A percentile compares a stretch with the other conserved stretches of the same genome.
Evolutionary conservation across 257 asterid species (phyloP).

Genomic region (Linaria vulgaris): DNA sequence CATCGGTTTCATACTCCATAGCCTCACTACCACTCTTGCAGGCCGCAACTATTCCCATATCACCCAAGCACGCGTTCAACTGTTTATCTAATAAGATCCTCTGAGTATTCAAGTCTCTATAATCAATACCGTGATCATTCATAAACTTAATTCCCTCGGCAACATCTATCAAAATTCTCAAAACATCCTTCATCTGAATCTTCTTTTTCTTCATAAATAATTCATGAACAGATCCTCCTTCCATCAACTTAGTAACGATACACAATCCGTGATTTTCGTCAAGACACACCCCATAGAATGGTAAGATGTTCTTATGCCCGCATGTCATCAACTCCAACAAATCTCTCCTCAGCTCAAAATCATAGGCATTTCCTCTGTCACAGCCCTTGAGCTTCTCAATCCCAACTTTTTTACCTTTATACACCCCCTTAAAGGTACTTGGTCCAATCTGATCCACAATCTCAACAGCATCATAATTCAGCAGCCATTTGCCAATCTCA

Average conservation of each 20-base stretch:
- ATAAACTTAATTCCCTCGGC: constrained; percentile 89
- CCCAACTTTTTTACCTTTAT: constrained; percentile 71
- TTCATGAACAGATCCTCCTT: constrained; percentile 84
- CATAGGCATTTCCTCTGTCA: constrained; percentile 87
- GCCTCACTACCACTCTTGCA: constrained; percentile 86
- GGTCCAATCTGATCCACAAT: constrained; percentile 73
- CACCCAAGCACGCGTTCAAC: constrained; percentile 90
- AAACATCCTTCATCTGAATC: constrained; percentile 65
- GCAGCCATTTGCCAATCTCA: constrained; percentile 69
- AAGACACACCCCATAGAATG: constrained; percentile 73
- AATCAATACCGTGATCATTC: constrained; percentile 88
- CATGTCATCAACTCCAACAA: constrained; percentile 92
- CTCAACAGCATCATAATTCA: constrained; percentile 65
- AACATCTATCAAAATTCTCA: constrained; percentile 69
- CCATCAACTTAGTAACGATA: constrained; percentile 83
- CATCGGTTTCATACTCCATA: constrained; percentile 98
- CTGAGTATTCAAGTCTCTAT: constrained; percentile 85
- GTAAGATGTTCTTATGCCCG: constrained; percentile 79
- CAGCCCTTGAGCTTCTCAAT: constrained; percentile 94
- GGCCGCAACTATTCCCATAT: constrained; percentile 88
- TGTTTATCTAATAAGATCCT: constrained; percentile 78
- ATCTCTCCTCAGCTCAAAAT: constrained; percentile 73
- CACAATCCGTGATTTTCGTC: constrained; percentile 87
- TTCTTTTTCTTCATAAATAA: constrained; percentile 70
- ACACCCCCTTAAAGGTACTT: constrained; percentile 68